Conservation (phyloP, 2,329 filamentous ascomycete species). For the Lasiodiplodia sp. region DNA sequence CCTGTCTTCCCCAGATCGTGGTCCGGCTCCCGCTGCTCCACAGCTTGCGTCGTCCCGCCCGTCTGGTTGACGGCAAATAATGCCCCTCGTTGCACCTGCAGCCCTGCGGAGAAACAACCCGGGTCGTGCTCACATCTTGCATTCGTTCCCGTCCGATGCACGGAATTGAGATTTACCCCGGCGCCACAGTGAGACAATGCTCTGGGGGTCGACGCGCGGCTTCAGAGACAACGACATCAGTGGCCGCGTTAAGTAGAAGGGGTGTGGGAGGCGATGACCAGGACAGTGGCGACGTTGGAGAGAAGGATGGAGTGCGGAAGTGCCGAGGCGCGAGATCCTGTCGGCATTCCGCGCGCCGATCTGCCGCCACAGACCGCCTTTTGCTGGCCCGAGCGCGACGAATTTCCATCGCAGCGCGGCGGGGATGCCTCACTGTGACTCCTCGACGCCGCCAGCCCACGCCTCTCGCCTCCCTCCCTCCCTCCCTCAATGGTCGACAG, state of each 20-base stretch:
- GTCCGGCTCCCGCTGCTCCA: conserved; percentile 7
- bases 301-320: background rate
- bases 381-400: conserved; percentile 6
- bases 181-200: too few species aligned
- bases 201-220: too few species aligned
- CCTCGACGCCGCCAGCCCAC: background rate
- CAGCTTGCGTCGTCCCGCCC: conserved; percentile 5
- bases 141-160: background rate
- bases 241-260: too few species aligned
- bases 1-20: background rate
- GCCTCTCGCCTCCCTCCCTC: background rate
- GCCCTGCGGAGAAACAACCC: background rate
- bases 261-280: too few species aligned
- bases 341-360: conserved; percentile 4
- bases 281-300: background rate
- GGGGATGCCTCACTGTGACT: conserved; percentile 26
- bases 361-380: conserved; percentile 9
- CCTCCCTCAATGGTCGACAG: conserved; percentile 29
- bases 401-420: conserved; percentile 23
- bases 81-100: background rate
- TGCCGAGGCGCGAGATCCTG: background rate
- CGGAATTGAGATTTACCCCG: background rate
- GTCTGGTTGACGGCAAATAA: background rate
- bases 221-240: too few species aligned
- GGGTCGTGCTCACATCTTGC: background rate